Evolutionary conservation across 768 basidiomycete species (phyloP).

Genomic region (Steccherinum ochraceum): DNA sequence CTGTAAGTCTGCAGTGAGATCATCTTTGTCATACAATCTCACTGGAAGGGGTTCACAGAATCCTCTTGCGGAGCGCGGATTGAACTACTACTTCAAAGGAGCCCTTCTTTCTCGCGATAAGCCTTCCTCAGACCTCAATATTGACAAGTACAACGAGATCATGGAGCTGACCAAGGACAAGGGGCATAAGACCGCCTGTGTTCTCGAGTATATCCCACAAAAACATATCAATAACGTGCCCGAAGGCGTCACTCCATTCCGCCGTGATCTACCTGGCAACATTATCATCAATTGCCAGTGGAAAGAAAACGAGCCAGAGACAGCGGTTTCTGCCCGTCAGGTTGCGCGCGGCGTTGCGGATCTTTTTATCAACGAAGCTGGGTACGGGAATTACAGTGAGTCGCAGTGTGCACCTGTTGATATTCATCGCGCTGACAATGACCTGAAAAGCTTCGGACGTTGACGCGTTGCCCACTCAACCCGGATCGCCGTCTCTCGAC

Average conservation of each 20-base stretch:
- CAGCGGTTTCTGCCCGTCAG: slow-evolving; percentile 25
- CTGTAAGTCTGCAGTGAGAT: too few relatives aligned
- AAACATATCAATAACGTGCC: slow-evolving; percentile 25
- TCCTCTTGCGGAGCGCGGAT: slow-evolving; percentile 23
- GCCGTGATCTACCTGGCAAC: slow-evolving; percentile 29
- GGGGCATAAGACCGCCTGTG: slow-evolving; percentile 19
- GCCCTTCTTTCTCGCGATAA: slow-evolving; percentile 21
- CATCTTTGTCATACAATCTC: too few relatives aligned
- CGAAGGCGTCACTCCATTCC: slow-evolving; percentile 33
- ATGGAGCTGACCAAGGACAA: slow-evolving; percentile 23
- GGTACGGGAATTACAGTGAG: slow-evolving; percentile 46
- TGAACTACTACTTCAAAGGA: slow-evolving; percentile 34
- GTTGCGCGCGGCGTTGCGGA: slow-evolving; percentile 13
- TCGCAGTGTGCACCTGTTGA: too few relatives aligned
- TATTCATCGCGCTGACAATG: too few relatives aligned
- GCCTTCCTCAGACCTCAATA: slow-evolving; percentile 19
- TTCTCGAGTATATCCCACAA: slow-evolving; percentile 39
- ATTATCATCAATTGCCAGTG: slow-evolving; percentile 30
- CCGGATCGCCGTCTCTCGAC: slow-evolving; percentile 6
- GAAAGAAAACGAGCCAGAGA: slow-evolving; percentile 26
- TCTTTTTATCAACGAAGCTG: slow-evolving; percentile 24
- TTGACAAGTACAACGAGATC: slow-evolving; percentile 24
- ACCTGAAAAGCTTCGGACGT: slow-evolving; percentile 15
- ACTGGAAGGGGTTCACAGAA: too few relatives aligned
- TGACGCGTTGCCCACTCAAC: slow-evolving; percentile 9